Evolutionary conservation across 2,329 filamentous ascomycete genomes (phyloP), one percentile per base, ranked within the genome.

Genomic region (Talaromyces sp.): DNA sequence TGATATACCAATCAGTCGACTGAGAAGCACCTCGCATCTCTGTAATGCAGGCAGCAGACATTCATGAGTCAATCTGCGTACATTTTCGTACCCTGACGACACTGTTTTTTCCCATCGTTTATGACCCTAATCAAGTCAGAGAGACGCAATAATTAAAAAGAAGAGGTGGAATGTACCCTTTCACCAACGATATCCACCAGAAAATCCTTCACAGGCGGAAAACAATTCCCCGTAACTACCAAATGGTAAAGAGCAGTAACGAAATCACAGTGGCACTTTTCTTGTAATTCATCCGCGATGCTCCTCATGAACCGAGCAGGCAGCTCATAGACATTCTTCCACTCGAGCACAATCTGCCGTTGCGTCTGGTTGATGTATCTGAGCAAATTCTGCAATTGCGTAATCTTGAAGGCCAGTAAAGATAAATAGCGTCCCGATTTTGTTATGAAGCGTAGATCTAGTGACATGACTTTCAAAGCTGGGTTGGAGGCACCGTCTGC

Each of bases 41-140:
- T 98, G 93, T 1, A 98, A 82, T 0, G 92, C 92, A 0, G 95
- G 95, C 2, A 98, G 83, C 60, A 97, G 87, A 74, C 96, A 93
- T 73, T 97, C 90, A 73, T 97, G 93, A 0, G 93, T 83, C 13
- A 98, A 83, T 61, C 87, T 86, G 59, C 92, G 87, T 10, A 98
- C 84, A 62, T 87, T 89, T 66, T 91, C 88, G 22, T 97, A 89
- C 0, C 93, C 92, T 3, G 87, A 87, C 1, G 86, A 84, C 2
- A 96, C 90, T 6, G 91, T 89, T 73, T 94, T 96, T 68, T 98
- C 93, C 95, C 95, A 99, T 58, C 95, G 85, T 78, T 97, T 97
- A 71, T 96, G 91, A 0, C 93, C 93, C 90, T 95, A 60, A 22
- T 22, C 16, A 35, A 41, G 66, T 70, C 45, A 73, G 62, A 43